A percentile compares a stretch with the other conserved stretches of the same genome.
phyloP scores from a whole-genome alignment of 2,329 filamentous ascomycete species.

The Colletotrichum spaethianum region DNA sequence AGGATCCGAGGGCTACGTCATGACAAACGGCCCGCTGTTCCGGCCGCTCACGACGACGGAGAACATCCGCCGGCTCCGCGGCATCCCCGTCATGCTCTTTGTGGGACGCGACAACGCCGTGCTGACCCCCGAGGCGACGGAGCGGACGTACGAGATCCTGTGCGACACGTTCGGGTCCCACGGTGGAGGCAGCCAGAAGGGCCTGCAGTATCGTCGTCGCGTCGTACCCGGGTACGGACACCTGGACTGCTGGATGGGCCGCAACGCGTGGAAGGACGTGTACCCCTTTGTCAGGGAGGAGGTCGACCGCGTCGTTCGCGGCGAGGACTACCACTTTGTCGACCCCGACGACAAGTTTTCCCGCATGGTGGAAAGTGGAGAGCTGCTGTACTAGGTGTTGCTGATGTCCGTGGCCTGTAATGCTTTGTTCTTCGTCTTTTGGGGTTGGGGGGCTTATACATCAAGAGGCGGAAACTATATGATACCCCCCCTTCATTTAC shows the following conservation, averaged over 20 bases:
- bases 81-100: slow-evolving; percentile 70
- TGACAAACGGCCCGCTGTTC: slow-evolving; percentile 64
- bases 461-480: not conserved
- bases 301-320: slow-evolving; percentile 66
- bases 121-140: slow-evolving; percentile 66
- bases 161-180: slow-evolving; percentile 64
- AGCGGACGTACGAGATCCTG: slow-evolving; percentile 66
- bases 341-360: slow-evolving; percentile 61
- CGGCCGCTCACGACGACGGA: slow-evolving; percentile 62
- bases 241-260: slow-evolving; percentile 74
- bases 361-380: slow-evolving; percentile 56
- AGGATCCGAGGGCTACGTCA: slow-evolving; percentile 65
- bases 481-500: not conserved
- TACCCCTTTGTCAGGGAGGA: slow-evolving; percentile 70
- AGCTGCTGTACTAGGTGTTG: slow-evolving; percentile 53
- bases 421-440: not conserved
- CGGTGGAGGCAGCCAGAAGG: slow-evolving; percentile 45
- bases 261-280: slow-evolving; percentile 71
- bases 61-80: slow-evolving; percentile 65
- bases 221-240: slow-evolving; percentile 73
- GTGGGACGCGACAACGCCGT: slow-evolving; percentile 71
- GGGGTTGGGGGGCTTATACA: not conserved
- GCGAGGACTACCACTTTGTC: slow-evolving; percentile 57
- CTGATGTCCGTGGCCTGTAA: not conserved
- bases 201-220: slow-evolving; percentile 63